These are phyloP conservation scores for Nemania serpens DNA, from an alignment of 2,329 filamentous ascomycete genomes.

Conservation along the genomic window DNA sequence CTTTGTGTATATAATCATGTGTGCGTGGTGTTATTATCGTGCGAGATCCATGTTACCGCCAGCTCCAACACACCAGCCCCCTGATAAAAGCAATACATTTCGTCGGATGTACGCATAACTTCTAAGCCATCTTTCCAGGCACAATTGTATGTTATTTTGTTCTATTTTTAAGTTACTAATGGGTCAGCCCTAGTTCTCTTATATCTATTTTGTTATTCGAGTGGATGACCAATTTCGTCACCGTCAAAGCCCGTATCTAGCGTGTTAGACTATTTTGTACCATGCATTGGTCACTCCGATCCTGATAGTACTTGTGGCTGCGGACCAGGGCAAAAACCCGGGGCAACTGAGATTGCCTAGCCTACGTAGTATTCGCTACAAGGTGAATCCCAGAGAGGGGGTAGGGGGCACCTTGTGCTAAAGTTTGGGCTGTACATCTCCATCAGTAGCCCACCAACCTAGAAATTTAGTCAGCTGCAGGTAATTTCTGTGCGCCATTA, in stretches of 20 bases:
- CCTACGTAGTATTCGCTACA: not conserved
- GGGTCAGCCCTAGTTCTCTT: no score
- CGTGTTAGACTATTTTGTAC: not conserved
- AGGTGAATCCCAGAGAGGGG: not conserved
- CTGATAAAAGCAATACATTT: not conserved
- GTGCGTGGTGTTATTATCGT: not conserved
- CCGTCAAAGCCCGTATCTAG: no score
- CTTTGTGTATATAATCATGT: not conserved
- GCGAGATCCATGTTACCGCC: not conserved
- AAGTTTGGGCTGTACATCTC: constrained; percentile 3
- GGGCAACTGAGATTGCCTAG: constrained; percentile 5
- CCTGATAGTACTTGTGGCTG: not conserved
- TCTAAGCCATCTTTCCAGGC: no score
- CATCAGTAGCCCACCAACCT: not conserved
- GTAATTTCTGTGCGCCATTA: not conserved
- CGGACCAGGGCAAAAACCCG: constrained; percentile 4
- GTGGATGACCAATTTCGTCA: no score
- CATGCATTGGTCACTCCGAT: not conserved
- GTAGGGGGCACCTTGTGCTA: not conserved
- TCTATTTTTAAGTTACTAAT: no score
- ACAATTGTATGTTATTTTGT: no score
- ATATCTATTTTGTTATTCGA: no score
- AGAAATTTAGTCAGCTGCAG: constrained; percentile 1
- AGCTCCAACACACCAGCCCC: not conserved
- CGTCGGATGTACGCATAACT: no score